Evolutionary conservation across 192 early-diverging fungal species (phyloP), one percentile per base, ranked within the genome.

Genomic region (Chytriomyces confervae): DNA sequence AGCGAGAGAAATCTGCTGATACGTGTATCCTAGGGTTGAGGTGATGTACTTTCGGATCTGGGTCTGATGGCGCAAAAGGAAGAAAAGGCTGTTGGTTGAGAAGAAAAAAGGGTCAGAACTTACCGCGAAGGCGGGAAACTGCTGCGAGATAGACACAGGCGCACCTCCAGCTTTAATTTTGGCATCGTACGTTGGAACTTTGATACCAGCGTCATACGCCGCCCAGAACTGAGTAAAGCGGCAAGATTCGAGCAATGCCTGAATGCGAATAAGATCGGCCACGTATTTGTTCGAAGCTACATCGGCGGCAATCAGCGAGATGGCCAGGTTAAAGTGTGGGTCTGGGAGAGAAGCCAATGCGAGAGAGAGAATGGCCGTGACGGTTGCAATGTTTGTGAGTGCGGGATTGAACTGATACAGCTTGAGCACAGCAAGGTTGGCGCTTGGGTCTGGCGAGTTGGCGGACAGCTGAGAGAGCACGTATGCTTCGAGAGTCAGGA

Each of bases 351-450:
- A 93, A 11, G 92, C 94, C 51, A 96, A 84, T 44, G 94, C 90
- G 78, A 96, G 95, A 70, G 87, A 86, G 71, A 96, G 87, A 70
- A 96, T 93, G 72, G 89, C 90, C 80, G 83, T 86, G 66, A 95
- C 86, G 27, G 92, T 87, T 68, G 87, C 84, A 20, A 90, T 85
- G 80, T 93, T 94, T 66, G 89, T 79, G 79, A 91, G 86, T 45
- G 91, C 81, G 7, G 92, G 91, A 82, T 96, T 96, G 87, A 97
- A 97, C 81, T 97, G 96, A 86, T 96, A 94, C 85, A 97, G 88
- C 80, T 97, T 97, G 62, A 97, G 88, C 46, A 96, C 87, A 62
- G 95, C 95, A 50, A 97, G 88, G 85, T 95, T 95, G 6, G 96
- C 96, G 89, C 92, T 91, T 78, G 94, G 82, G 86, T 96, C 96